Conservation (phyloP, 805 yeast genomes). For the Yarrowia hollandica region DNA sequence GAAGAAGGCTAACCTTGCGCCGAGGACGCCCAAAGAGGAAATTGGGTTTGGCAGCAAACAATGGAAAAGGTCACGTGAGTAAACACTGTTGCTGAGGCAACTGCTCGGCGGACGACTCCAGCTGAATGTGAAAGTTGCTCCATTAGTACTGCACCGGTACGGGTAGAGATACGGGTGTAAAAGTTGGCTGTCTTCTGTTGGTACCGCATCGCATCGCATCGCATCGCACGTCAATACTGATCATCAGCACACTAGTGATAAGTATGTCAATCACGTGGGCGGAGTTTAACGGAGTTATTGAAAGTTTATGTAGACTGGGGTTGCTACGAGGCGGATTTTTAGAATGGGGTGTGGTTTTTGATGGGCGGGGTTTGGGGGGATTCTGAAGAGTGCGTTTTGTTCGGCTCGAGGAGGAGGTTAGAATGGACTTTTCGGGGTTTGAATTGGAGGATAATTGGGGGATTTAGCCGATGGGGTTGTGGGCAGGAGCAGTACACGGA, state of each 20-base stretch:
- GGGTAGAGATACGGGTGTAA: too few relatives aligned
- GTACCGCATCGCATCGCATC: too few relatives aligned
- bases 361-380: too few relatives aligned
- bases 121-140: neutral
- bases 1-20: neutral
- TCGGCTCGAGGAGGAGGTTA: neutral
- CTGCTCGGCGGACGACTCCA: neutral
- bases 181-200: too few relatives aligned
- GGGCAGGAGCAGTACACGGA: too few relatives aligned
- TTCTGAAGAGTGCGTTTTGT: neutral
- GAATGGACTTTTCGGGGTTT: neutral
- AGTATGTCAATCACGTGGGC: conserved; percentile 12
- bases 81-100: conserved; percentile 13
- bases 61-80: conserved; percentile 20
- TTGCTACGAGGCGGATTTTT: conserved; percentile 1
- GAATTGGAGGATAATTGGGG: too few relatives aligned
- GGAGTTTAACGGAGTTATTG: conserved; percentile 21
- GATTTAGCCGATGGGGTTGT: too few relatives aligned
- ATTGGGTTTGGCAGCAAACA: conserved; percentile 7
- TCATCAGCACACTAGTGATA: too few relatives aligned
- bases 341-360: too few relatives aligned
- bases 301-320: neutral
- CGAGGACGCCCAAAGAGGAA: neutral
- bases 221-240: too few relatives aligned
- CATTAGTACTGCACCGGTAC: too few relatives aligned